Conservation (phyloP, 1,284 basidiomycete genomes). For the Phlebopus sp. region DNA sequence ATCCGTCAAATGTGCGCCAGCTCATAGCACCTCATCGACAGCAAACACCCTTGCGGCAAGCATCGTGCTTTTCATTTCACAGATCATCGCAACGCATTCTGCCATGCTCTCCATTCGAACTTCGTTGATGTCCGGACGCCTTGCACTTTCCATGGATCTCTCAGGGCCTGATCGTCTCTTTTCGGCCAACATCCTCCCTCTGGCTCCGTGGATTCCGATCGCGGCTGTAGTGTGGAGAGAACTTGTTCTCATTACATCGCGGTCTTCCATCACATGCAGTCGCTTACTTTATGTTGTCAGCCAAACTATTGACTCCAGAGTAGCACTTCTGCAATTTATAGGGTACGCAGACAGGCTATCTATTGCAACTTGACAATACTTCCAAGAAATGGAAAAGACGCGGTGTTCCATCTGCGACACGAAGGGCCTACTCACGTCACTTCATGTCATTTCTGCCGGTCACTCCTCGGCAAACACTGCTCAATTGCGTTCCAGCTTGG, state of each 20-base stretch:
- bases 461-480: conserved; percentile 13
- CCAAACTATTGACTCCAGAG: too few relatives aligned
- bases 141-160: conserved; percentile 5
- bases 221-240: neutral
- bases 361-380: conserved; percentile 3
- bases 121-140: conserved; percentile 15
- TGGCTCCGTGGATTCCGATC: neutral
- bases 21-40: conserved; percentile 22
- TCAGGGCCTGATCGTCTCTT: conserved; percentile 3
- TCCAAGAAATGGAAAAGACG: conserved; percentile 20
- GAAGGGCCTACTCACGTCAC: neutral
- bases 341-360: too few relatives aligned
- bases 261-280: neutral
- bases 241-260: neutral
- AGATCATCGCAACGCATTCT: conserved; percentile 24
- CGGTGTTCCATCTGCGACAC: conserved; percentile 9
- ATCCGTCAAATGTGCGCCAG: neutral
- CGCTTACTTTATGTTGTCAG: too few relatives aligned
- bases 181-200: neutral
- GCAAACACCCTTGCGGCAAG: conserved; percentile 15
- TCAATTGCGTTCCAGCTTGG: conserved; percentile 55
- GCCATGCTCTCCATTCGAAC: conserved; percentile 9
- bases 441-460: conserved; percentile 2
- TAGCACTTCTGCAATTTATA: too few relatives aligned
- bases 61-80: conserved; percentile 33